Evolutionary conservation across 768 basidiomycete genomes (phyloP).

Genomic region (Dioszegia crocea): DNA sequence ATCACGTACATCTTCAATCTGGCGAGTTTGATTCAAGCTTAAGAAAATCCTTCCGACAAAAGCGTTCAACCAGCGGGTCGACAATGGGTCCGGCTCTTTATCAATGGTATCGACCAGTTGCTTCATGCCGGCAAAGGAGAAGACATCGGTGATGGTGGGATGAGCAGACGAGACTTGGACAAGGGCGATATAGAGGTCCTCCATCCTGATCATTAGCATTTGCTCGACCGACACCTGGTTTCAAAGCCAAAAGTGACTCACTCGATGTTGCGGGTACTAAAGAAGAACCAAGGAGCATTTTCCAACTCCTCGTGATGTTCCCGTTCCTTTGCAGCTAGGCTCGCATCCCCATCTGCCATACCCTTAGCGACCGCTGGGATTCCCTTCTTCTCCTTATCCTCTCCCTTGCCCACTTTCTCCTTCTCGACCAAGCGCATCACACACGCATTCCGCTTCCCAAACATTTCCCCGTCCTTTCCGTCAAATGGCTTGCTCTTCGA

Average conservation of each 20-base stretch:
- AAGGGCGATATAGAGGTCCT: constrained; percentile 70
- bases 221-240: background rate
- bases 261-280: constrained; percentile 65
- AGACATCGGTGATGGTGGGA: constrained; percentile 57
- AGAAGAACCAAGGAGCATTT: constrained; percentile 82
- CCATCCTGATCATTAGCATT: constrained; percentile 58
- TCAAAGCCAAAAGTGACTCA: too few relatives aligned
- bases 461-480: constrained; percentile 66
- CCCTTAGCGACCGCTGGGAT: constrained; percentile 31
- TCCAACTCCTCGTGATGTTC: constrained; percentile 46
- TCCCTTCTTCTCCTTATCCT: constrained; percentile 17
- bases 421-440: constrained; percentile 32
- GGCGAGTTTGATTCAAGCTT: constrained; percentile 78
- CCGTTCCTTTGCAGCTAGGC: constrained; percentile 49
- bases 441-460: constrained; percentile 82
- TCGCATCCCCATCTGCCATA: constrained; percentile 52
- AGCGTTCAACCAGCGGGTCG: constrained; percentile 96
- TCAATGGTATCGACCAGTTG: constrained; percentile 78
- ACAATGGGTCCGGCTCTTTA: constrained; percentile 89
- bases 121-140: constrained; percentile 73
- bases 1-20: constrained; percentile 58
- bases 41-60: constrained; percentile 89
- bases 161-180: constrained; percentile 57
- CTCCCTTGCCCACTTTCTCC: constrained; percentile 3
- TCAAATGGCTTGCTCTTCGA: constrained; percentile 23